Percentiles rank a stretch among this genome's conserved stretches.
Evolutionary conservation across 2,329 filamentous ascomycete genomes (phyloP).

Genomic region (Hansfordia pulvinata): DNA sequence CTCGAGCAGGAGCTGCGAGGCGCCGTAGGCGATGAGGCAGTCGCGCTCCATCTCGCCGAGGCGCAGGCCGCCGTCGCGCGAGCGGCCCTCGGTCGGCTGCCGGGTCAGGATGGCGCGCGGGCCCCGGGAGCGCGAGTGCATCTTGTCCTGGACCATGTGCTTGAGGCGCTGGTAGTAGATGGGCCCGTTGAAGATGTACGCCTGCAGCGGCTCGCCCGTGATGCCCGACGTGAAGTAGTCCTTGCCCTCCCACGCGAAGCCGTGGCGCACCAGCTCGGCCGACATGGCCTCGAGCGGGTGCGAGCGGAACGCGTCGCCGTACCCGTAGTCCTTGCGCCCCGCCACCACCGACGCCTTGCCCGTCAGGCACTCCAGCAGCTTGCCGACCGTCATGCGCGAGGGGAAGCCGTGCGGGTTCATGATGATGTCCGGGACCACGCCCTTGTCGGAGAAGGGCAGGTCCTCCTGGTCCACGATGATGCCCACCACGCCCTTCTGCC

Average conservation of each 20-base stretch:
- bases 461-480: constrained; percentile 96
- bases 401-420: constrained; percentile 99
- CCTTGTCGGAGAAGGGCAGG: constrained; percentile 86
- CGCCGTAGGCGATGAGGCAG: constrained; percentile 93
- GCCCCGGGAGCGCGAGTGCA: constrained; percentile 88
- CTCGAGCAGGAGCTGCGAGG: constrained; percentile 81
- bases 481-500: constrained; percentile 94
- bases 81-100: constrained; percentile 92
- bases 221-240: constrained; percentile 93
- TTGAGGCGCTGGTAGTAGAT: constrained; percentile 99
- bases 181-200: constrained; percentile 95
- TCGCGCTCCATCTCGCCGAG: constrained; percentile 98
- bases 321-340: constrained; percentile 78
- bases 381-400: constrained; percentile 97
- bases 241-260: constrained; percentile 94
- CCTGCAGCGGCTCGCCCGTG: constrained; percentile 84
- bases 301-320: constrained; percentile 67
- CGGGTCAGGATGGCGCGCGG: constrained; percentile 85
- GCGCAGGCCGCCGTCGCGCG: constrained; percentile 79
- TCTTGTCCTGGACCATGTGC: constrained; percentile 99
- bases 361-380: constrained; percentile 87
- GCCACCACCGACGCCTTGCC: constrained; percentile 85
- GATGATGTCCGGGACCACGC: constrained; percentile 94
- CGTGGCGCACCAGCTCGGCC: constrained; percentile 67
- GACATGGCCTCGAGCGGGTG: constrained; percentile 82